These are phyloP conservation scores for Tetracladium setigerum DNA, from an alignment of 495 filamentous ascomycete genomes.

Conservation along the genomic window DNA sequence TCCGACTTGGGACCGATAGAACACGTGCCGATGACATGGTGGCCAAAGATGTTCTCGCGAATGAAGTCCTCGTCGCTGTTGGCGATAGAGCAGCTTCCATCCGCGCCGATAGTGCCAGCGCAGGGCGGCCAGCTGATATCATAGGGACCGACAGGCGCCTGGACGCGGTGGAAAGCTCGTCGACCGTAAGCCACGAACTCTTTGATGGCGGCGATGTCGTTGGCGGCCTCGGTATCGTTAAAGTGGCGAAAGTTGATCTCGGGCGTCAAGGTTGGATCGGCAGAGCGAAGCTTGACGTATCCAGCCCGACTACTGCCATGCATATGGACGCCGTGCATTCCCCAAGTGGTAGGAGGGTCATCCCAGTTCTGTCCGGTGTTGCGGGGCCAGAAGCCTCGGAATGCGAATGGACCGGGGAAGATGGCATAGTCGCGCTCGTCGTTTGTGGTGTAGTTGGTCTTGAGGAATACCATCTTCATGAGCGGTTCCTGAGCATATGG, in stretches of 20 bases:
- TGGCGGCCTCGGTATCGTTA: slow-evolving; percentile 22
- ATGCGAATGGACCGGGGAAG: slow-evolving; percentile 42
- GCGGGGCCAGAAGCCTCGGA: slow-evolving; percentile 44
- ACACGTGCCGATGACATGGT: slow-evolving; percentile 49
- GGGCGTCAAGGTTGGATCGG: slow-evolving; percentile 45
- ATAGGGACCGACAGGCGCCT: slow-evolving; percentile 31
- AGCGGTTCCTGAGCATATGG: slow-evolving; percentile 7
- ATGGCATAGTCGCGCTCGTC: too few relatives aligned
- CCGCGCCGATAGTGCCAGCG: slow-evolving; percentile 28
- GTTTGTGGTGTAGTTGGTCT: slow-evolving; percentile 40
- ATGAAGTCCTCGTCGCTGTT: slow-evolving; percentile 38
- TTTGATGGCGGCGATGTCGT: slow-evolving; percentile 37
- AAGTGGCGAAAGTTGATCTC: slow-evolving; percentile 49
- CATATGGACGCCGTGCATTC: slow-evolving; percentile 40
- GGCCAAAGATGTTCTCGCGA: slow-evolving; percentile 46
- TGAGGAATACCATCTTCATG: slow-evolving; percentile 29
- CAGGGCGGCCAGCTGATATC: slow-evolving; percentile 37
- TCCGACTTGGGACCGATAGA: slow-evolving; percentile 49
- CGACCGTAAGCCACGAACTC: slow-evolving; percentile 39
- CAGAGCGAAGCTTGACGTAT: slow-evolving; percentile 36
- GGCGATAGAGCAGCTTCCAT: too few relatives aligned
- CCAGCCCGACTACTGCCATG: slow-evolving; percentile 42
- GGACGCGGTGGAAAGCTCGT: slow-evolving; percentile 27
- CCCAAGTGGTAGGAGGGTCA: slow-evolving; percentile 23
- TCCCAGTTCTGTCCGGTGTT: slow-evolving; percentile 30